Evolutionary conservation across 371 early-diverging fungal genomes (phyloP).

Genomic region (Apophysomyces sp.): DNA sequence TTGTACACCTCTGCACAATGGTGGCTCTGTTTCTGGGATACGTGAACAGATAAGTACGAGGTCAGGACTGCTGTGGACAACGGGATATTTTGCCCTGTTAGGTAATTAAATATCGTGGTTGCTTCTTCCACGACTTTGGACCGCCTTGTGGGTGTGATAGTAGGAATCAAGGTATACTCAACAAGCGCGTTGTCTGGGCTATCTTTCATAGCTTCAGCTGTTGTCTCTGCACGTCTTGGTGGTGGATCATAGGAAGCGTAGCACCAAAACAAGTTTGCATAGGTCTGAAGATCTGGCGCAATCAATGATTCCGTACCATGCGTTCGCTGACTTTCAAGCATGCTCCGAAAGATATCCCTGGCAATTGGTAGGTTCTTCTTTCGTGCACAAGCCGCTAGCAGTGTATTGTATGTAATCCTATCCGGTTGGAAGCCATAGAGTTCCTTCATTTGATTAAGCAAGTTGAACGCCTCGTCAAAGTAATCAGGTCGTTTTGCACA

Average conservation of each 20-base stretch:
- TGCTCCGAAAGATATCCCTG: constrained; percentile 56
- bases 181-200: constrained; percentile 14
- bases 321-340: constrained; percentile 43
- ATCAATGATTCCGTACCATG: constrained; percentile 25
- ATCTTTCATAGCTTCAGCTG: constrained; percentile 5
- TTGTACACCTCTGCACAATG: constrained; percentile 50
- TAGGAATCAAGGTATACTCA: constrained; percentile 26
- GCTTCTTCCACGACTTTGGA: constrained; percentile 42
- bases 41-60: constrained; percentile 58
- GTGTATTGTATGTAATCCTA: constrained; percentile 75
- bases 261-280: constrained; percentile 66
- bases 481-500: constrained; percentile 82
- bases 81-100: constrained; percentile 26
- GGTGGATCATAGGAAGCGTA: constrained; percentile 53
- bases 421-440: constrained; percentile 80
- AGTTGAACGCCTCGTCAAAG: constrained; percentile 76
- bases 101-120: constrained; percentile 36
- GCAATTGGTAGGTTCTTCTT: constrained; percentile 64
- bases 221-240: constrained; percentile 2
- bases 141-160: constrained; percentile 36
- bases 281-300: constrained; percentile 57
- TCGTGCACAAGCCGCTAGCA: constrained; percentile 76
- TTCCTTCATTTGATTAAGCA: constrained; percentile 80
- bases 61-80: constrained; percentile 56
- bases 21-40: constrained; percentile 50